These are phyloP conservation scores for Pythium oligandrum DNA, from an alignment of 352 stramenopile genomes.

Conservation along the genomic window DNA sequence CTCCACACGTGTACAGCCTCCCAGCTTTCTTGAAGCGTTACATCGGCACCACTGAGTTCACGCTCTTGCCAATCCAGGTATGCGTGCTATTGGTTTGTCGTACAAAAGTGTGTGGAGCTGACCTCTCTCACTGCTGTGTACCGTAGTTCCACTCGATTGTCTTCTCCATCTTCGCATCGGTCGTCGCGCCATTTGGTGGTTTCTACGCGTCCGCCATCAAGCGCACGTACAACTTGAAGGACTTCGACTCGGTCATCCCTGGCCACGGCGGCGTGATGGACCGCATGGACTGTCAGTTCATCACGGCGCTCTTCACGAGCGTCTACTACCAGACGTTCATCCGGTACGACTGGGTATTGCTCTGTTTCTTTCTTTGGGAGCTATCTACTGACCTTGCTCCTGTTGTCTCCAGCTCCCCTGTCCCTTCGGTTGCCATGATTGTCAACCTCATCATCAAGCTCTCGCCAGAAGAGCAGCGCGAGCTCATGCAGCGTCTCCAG, in stretches of 20 bases:
- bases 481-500: slow-evolving; percentile 64
- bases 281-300: slow-evolving; percentile 97
- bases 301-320: slow-evolving; percentile 93
- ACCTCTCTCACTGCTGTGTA: slow-evolving; percentile 16
- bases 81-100: background rate
- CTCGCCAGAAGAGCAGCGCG: slow-evolving; percentile 58
- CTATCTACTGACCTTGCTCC: background rate
- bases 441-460: slow-evolving; percentile 71
- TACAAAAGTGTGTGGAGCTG: slow-evolving; percentile 1
- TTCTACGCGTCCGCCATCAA: slow-evolving; percentile 99
- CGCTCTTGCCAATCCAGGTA: slow-evolving; percentile 85
- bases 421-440: slow-evolving; percentile 61
- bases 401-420: slow-evolving; percentile 37
- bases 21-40: slow-evolving; percentile 76
- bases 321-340: slow-evolving; percentile 99
- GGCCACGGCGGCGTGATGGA: slow-evolving; percentile 97
- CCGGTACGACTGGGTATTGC: slow-evolving; percentile 42
- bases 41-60: slow-evolving; percentile 64
- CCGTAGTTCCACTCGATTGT: slow-evolving; percentile 94
- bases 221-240: slow-evolving; percentile 98
- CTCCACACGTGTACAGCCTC: slow-evolving; percentile 55
- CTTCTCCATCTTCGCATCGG: slow-evolving; percentile 95
- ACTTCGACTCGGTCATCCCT: slow-evolving; percentile 98
- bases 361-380: background rate
- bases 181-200: slow-evolving; percentile 98